Conservation (phyloP, 768 basidiomycete genomes). For the Mycena alexandri region DNA sequence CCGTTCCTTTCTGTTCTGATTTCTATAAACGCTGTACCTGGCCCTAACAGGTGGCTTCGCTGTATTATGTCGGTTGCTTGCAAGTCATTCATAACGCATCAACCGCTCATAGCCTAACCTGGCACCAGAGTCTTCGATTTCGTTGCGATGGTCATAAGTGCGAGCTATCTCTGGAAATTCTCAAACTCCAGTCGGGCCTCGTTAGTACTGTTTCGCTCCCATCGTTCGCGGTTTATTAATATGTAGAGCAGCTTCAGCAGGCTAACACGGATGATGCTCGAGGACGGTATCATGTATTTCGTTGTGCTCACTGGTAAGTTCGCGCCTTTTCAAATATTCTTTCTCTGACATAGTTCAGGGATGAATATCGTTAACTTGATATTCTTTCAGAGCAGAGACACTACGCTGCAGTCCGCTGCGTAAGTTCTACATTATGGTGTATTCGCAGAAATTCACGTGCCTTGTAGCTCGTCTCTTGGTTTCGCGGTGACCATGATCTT, state of each 20-base stretch:
- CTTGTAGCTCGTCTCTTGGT: conserved; percentile 9
- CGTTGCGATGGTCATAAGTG: conserved; percentile 18
- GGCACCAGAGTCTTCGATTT: conserved; percentile 25
- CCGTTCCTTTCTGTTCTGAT: no score
- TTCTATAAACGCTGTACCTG: no score
- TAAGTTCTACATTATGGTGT: neutral
- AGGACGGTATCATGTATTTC: conserved; percentile 32
- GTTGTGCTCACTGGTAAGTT: conserved; percentile 21
- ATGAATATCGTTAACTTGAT: conserved; percentile 33
- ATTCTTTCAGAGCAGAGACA: conserved; percentile 22
- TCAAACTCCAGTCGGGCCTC: conserved; percentile 15
- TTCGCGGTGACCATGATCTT: conserved; percentile 34
- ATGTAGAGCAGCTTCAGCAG: neutral
- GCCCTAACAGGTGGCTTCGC: no score
- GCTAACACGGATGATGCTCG: conserved; percentile 22
- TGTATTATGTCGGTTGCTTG: conserved; percentile 31
- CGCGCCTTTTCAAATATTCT: neutral
- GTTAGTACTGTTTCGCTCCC: conserved; percentile 1
- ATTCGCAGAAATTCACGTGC: neutral
- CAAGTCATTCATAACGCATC: conserved; percentile 4
- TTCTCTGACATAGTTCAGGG: neutral
- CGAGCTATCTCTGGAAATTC: conserved; percentile 26
- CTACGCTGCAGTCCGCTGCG: conserved; percentile 24
- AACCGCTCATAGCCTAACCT: neutral
- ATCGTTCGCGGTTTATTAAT: neutral